phyloP scores from a whole-genome alignment of 495 filamentous ascomycete genomes.

The Neurospora hispaniola region DNA sequence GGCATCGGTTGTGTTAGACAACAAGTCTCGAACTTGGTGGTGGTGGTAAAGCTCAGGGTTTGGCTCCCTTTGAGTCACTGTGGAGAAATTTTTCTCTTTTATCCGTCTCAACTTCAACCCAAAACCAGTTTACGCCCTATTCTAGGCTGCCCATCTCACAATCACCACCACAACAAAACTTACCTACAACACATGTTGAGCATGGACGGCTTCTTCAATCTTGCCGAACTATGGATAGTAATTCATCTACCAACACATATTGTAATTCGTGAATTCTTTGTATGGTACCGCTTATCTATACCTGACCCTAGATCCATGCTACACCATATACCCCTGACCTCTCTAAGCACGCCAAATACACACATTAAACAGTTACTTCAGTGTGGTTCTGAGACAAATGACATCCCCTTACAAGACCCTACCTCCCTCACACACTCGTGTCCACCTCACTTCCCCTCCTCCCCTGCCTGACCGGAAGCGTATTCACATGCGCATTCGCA shows the following conservation, averaged over 20 bases:
- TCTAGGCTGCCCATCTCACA: not conserved
- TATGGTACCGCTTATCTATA: not conserved
- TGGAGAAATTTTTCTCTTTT: constrained; percentile 8
- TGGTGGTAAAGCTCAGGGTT: not conserved
- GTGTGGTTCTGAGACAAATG: not conserved
- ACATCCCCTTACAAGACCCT: not conserved
- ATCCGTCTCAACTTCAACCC: constrained; percentile 4
- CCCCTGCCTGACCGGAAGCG: constrained; percentile 18
- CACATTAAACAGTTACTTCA: not conserved
- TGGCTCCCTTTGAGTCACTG: constrained; percentile 10
- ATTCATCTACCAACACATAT: not conserved
- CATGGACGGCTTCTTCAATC: not conserved
- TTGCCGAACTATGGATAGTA: not conserved
- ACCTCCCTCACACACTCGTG: not conserved
- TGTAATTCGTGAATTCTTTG: not conserved
- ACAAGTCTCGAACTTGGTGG: not conserved
- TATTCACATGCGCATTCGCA: constrained; percentile 17
- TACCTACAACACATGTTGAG: not conserved
- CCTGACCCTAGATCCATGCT: not conserved
- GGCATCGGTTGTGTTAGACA: not conserved
- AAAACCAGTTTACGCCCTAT: not conserved
- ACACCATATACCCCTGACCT: not conserved
- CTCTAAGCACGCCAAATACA: not conserved
- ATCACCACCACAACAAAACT: not conserved
- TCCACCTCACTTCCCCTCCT: constrained; percentile 7